These are phyloP conservation scores for Claviceps sp. DNA, from an alignment of 2,329 filamentous ascomycete species.

Conservation along the genomic window DNA sequence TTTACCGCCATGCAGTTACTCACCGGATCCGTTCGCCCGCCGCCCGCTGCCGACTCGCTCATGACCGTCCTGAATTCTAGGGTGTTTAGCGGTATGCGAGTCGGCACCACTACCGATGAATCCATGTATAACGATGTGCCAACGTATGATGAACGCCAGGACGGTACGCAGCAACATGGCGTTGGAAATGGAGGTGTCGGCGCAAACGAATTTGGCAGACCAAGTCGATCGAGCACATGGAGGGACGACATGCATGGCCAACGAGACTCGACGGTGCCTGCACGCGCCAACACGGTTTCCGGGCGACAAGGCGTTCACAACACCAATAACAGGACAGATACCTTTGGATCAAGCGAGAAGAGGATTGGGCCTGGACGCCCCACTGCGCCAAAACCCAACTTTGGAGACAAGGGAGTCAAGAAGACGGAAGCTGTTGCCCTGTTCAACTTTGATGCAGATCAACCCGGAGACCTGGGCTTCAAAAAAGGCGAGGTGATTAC, in stretches of 20 bases:
- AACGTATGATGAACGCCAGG: slow-evolving; percentile 71
- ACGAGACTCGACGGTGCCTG: slow-evolving; percentile 27
- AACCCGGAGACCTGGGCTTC: slow-evolving; percentile 83
- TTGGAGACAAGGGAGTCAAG: slow-evolving; percentile 46
- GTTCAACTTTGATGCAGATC: slow-evolving; percentile 89
- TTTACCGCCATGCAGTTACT: slow-evolving; percentile 74
- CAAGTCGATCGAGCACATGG: slow-evolving; percentile 57
- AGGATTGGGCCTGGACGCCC: slow-evolving; percentile 58
- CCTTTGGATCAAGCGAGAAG: slow-evolving; percentile 21
- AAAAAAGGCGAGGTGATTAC: slow-evolving; percentile 97
- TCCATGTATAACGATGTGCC: slow-evolving; percentile 88
- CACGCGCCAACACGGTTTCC: slow-evolving; percentile 39
- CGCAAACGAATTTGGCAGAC: slow-evolving; percentile 38
- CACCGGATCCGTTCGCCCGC: slow-evolving; percentile 61
- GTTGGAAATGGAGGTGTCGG: slow-evolving; percentile 24
- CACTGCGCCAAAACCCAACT: slow-evolving; percentile 79
- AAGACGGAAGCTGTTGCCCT: slow-evolving; percentile 80
- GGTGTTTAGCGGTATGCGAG: slow-evolving; percentile 58
- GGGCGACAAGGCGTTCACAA: slow-evolving; percentile 31
- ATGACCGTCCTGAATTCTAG: slow-evolving; percentile 76
- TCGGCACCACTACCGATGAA: slow-evolving; percentile 33
- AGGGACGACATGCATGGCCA: slow-evolving; percentile 63
- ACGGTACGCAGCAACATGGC: slow-evolving; percentile 36
- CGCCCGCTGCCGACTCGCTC: slow-evolving; percentile 70
- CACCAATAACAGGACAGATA: slow-evolving; percentile 19